A percentile compares a stretch with the other conserved stretches of the same genome.
phyloP scores from a whole-genome alignment of 495 filamentous ascomycete genomes.

The Peziza echinospora region DNA sequence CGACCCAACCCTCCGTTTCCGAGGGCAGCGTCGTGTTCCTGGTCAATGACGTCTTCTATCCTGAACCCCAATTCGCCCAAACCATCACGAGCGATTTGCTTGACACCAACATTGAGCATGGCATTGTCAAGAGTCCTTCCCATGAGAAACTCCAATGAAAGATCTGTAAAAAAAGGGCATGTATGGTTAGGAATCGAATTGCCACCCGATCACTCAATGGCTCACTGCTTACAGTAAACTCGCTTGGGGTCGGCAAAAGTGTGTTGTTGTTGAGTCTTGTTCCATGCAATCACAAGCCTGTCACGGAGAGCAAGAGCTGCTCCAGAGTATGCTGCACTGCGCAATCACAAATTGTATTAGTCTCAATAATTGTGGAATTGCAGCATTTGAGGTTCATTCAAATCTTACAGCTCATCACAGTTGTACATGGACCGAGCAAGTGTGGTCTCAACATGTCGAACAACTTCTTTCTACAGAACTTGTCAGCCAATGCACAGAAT shows the following conservation, averaged over 20 bases:
- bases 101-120: conserved; percentile 84
- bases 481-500: too few species aligned
- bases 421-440: conserved; percentile 92
- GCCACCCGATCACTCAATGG: conserved; percentile 19
- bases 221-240: conserved; percentile 39
- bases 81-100: conserved; percentile 70
- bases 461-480: conserved; percentile 62
- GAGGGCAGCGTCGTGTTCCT: conserved; percentile 90
- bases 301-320: conserved; percentile 81
- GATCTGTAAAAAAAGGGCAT: too few species aligned
- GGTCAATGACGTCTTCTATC: conserved; percentile 82
- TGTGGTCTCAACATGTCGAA: conserved; percentile 90
- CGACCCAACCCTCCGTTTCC: conserved; percentile 92
- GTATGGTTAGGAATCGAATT: conserved; percentile 22
- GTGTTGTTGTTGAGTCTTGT: conserved; percentile 89
- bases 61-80: conserved; percentile 79
- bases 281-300: conserved; percentile 85
- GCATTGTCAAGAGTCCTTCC: conserved; percentile 91
- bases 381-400: neutral
- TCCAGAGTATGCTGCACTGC: conserved; percentile 73
- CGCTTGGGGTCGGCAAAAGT: conserved; percentile 77
- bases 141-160: conserved; percentile 95
- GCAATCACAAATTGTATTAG: too few species aligned
- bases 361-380: conserved; percentile 2
- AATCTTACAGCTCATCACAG: conserved; percentile 60